Percentiles rank a stretch among this genome's conserved stretches.
These are phyloP conservation scores for Triticum aestivum DNA, from an alignment of 176 grass and related monocot genomes.

Conservation along the genomic window IWGSC_CS_RefSeq_v2.1 NC_057811.1:49181895-49182394, in stretches of 20 bases:
- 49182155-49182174: neutral
- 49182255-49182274: neutral
- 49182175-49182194: neutral
- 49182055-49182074: neutral
- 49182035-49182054: neutral
- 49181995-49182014: neutral
- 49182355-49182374: neutral
- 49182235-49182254: neutral
- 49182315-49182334: neutral
- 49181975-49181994: neutral
- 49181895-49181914: neutral
- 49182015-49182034: neutral
- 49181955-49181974: neutral
- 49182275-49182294: neutral
- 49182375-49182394: neutral
- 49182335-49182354: neutral
- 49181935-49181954: neutral
- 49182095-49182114: neutral
- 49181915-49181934: neutral
- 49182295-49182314: neutral
- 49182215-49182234: neutral
- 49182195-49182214: neutral
- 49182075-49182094: neutral
- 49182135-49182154: neutral
- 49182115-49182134: neutral